phyloP scores from a whole-genome alignment of 177 flowering plant species.

The Vitis hybrid region DNA sequence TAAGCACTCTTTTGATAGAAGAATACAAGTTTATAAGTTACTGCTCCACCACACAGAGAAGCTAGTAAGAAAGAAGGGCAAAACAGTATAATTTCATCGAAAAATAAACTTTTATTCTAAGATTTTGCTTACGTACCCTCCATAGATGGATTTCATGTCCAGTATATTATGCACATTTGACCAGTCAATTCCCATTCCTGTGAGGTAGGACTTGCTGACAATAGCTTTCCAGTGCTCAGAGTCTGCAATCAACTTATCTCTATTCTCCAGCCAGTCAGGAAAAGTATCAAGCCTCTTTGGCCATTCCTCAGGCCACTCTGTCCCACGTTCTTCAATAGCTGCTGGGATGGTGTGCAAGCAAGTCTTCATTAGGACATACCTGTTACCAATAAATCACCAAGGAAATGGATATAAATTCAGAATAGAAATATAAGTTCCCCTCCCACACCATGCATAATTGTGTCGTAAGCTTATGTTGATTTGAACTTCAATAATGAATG shows the following conservation, averaged over 20 bases:
- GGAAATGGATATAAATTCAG: neutral
- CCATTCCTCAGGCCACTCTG: conserved; percentile 99
- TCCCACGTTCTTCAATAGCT: conserved; percentile 82
- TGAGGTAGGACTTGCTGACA: conserved; percentile 74
- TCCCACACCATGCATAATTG: no score
- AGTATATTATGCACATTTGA: conserved; percentile 71
- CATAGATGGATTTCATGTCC: conserved; percentile 96
- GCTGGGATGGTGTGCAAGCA: conserved; percentile 81
- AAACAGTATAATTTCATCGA: conserved; percentile 2
- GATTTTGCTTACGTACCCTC: conserved; percentile 62
- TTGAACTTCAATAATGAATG: no score
- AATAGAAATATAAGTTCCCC: neutral
- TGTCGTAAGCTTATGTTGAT: no score
- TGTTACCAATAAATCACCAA: conserved; percentile 16
- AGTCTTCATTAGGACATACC: conserved; percentile 72
- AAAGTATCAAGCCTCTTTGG: conserved; percentile 82
- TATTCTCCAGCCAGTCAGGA: conserved; percentile 80
- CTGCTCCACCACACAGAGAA: neutral
- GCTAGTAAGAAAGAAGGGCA: neutral
- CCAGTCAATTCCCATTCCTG: conserved; percentile 92
- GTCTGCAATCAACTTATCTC: conserved; percentile 65
- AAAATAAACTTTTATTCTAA: neutral
- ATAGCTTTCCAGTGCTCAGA: conserved; percentile 78
- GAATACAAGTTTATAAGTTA: neutral
- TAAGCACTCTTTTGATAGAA: neutral